Evolutionary conservation across 1,284 basidiomycete genomes (phyloP), one percentile per base, ranked within the genome.

Genomic region (Apiotrichum brassicae): DNA sequence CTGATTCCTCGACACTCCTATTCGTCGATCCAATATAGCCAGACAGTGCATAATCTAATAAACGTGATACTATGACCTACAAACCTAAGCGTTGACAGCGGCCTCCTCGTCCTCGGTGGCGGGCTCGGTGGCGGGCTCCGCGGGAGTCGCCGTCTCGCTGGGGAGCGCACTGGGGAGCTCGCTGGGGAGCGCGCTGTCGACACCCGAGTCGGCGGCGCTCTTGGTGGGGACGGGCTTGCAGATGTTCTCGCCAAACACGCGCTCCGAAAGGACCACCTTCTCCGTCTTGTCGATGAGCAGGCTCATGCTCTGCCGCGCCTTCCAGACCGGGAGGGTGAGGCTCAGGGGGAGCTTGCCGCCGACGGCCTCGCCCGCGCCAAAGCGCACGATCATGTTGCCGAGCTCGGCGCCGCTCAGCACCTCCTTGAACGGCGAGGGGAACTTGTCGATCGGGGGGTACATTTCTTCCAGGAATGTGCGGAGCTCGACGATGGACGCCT

Each of bases 261-360:
- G 62, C 18, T 67, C 56, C 4, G 70, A 72, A 8, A 73, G 61
- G 26, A 65, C 68, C 28, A 66, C 68, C 75, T 95, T 95, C 30
- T 90, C 87, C 62, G 86, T 86, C 73, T 95, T 97, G 73, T 95
- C 90, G 53, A 94, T 82, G 86, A 97, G 91, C 49, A 95, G 77
- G 4, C 85, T 82, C 50, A 93, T 71, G 2, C 87, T 91, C 16
- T 83, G 81, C 55, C 83, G 85, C 1, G 88, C 90, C 72, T 87
- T 90, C 93, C 92, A 97, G 44, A 95, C 79, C 0, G 93, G 91
- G 18, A 95, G 74, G 20, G 85, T 73, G 24, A 95, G 76, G 40
- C 89, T 83, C 60, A 87, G 82, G 14, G 79, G 76, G 35, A 91
- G 76, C 85, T 76, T 76, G 52, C 77, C 77, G 53, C 77, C 78